phyloP scores from a whole-genome alignment of 2,329 filamentous ascomycete genomes.

The Fusarium tupiense region DNA sequence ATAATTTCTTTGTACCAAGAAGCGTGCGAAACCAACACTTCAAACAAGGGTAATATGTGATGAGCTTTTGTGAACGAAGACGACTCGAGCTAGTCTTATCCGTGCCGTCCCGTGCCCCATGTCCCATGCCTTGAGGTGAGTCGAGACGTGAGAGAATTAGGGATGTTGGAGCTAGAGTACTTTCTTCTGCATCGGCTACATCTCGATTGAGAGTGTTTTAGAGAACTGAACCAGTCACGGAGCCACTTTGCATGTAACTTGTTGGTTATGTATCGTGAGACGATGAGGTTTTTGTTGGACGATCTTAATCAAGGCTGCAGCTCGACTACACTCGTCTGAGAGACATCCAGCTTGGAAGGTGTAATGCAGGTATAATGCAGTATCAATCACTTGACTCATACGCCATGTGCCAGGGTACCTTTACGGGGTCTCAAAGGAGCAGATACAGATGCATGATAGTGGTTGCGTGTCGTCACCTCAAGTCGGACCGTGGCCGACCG shows the following conservation, averaged over 20 bases:
- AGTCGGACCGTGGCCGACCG: constrained; percentile 22
- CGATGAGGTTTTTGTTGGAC: constrained; percentile 17
- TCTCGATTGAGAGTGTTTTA: constrained; percentile 22
- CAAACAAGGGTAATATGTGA: constrained; percentile 18
- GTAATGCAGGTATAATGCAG: constrained; percentile 22
- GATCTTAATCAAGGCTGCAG: constrained; percentile 27
- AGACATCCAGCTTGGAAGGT: constrained; percentile 32
- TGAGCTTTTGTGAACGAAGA: not conserved
- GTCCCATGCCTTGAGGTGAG: constrained; percentile 11
- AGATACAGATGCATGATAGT: constrained; percentile 28
- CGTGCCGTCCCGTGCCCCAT: constrained; percentile 18
- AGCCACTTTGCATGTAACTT: constrained; percentile 39
- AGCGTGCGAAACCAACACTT: constrained; percentile 12
- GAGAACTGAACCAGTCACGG: constrained; percentile 1
- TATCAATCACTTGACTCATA: constrained; percentile 46
- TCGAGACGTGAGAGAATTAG: constrained; percentile 8
- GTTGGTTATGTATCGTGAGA: constrained; percentile 31
- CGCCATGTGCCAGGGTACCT: constrained; percentile 41
- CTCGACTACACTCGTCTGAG: constrained; percentile 28
- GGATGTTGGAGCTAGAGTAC: constrained; percentile 9
- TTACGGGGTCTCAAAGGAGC: constrained; percentile 25
- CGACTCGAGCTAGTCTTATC: constrained; percentile 11
- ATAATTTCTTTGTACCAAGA: constrained; percentile 5
- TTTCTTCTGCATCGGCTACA: constrained; percentile 17
- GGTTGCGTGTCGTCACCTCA: constrained; percentile 20